phyloP scores from a whole-genome alignment of 257 asterid genomes.

The Solanum virginianum region DNA sequence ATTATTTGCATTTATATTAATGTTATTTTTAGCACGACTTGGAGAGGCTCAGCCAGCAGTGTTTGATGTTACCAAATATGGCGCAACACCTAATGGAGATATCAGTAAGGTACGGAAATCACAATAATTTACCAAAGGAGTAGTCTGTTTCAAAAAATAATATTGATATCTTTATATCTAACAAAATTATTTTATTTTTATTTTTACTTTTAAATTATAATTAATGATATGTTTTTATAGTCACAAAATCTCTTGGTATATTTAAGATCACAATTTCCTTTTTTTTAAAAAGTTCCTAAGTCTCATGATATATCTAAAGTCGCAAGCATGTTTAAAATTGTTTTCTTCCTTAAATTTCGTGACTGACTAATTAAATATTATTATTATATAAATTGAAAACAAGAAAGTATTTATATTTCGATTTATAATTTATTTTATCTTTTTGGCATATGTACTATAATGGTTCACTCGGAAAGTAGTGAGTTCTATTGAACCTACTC shows the following conservation, averaged over 20 bases:
- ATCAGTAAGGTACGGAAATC: not conserved
- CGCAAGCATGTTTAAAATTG: not conserved
- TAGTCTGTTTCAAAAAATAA: not conserved
- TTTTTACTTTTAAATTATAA: not conserved
- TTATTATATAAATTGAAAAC: not conserved
- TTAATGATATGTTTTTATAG: not conserved
- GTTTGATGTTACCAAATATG: slow-evolving; percentile 1
- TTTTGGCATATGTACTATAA: not conserved
- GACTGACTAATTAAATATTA: not conserved
- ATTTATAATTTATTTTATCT: too few relatives aligned
- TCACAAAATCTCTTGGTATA: not conserved
- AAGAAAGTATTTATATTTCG: too few relatives aligned
- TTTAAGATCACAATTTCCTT: not conserved
- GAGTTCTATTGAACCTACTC: too few relatives aligned
- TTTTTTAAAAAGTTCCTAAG: not conserved
- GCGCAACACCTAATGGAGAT: slow-evolving; percentile 4
- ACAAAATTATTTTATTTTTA: not conserved
- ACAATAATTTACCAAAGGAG: not conserved
- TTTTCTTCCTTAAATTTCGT: not conserved
- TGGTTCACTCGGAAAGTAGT: too few relatives aligned
- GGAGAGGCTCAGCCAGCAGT: not conserved
- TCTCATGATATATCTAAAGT: not conserved
- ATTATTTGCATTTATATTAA: not conserved
- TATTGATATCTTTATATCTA: not conserved
- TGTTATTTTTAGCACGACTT: not conserved